Conservation (phyloP, 768 basidiomycete genomes). For the Termitomyces sp. region DNA sequence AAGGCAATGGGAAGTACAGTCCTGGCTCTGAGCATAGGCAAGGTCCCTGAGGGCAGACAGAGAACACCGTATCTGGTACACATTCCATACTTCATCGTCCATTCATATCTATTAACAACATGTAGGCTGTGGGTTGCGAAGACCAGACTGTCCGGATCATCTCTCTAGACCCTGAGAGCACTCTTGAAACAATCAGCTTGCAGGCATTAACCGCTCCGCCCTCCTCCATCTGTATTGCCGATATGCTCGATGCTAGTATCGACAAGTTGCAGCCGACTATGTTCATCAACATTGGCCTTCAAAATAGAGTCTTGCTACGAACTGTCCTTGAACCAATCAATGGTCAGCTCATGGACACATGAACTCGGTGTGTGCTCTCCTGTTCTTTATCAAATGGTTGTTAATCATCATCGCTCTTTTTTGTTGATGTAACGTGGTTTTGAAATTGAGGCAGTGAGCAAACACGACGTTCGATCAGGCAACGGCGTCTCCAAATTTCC, state of each 20-base stretch:
- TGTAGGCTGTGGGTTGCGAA: conserved; percentile 95
- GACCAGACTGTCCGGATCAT: conserved; percentile 98
- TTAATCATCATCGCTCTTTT: neutral
- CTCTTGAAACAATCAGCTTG: conserved; percentile 91
- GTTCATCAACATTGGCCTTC: conserved; percentile 97
- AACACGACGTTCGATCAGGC: conserved; percentile 11
- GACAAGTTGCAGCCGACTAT: conserved; percentile 93
- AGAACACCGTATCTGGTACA: conserved; percentile 89
- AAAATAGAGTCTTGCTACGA: conserved; percentile 91
- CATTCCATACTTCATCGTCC: neutral
- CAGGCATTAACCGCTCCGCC: conserved; percentile 96
- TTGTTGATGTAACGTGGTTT: conserved; percentile 11
- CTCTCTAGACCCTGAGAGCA: conserved; percentile 93
- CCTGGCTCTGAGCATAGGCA: conserved; percentile 86
- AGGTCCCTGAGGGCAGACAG: conserved; percentile 91
- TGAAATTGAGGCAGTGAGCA: conserved; percentile 3
- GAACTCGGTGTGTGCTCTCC: conserved; percentile 53
- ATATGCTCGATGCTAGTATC: conserved; percentile 95
- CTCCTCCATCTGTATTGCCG: conserved; percentile 93
- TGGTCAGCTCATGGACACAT: conserved; percentile 93
- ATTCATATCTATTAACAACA: conserved; percentile 2
- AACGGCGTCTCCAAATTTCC: neutral
- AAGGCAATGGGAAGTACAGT: conserved; percentile 97
- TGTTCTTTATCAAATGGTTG: conserved; percentile 2
- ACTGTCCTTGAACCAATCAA: conserved; percentile 95